phyloP scores from a whole-genome alignment of 768 basidiomycete genomes.

The Tulasnella sp. region DNA sequence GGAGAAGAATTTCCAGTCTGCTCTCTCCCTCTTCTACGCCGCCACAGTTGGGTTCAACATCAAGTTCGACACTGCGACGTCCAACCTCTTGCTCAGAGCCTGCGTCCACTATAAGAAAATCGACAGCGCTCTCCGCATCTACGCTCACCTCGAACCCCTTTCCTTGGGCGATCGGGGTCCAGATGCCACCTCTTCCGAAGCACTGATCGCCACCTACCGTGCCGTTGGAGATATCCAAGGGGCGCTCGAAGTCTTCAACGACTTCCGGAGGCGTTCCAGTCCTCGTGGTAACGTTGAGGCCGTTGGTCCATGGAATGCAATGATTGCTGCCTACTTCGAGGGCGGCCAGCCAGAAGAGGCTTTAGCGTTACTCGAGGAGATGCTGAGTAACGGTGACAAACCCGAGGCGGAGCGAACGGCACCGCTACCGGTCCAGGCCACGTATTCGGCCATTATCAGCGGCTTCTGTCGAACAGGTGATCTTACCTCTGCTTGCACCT shows the following conservation, averaged over 20 bases:
- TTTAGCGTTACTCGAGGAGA: constrained; percentile 51
- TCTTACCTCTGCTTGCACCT: constrained; percentile 46
- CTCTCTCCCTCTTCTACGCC: constrained; percentile 60
- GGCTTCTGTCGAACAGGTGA: constrained; percentile 57
- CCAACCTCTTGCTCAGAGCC: constrained; percentile 45
- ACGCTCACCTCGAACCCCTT: constrained; percentile 43
- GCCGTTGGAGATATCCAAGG: constrained; percentile 38
- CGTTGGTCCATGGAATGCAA: constrained; percentile 43
- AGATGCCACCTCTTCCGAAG: constrained; percentile 31
- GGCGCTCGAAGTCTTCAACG: constrained; percentile 49
- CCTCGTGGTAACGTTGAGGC: constrained; percentile 24
- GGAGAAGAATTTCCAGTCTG: constrained; percentile 61
- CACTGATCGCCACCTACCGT: constrained; percentile 48
- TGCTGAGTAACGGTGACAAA: constrained; percentile 39
- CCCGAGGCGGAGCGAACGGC: neutral
- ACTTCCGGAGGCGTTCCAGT: constrained; percentile 32
- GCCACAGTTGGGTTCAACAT: constrained; percentile 32
- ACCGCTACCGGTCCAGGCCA: constrained; percentile 46
- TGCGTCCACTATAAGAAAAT: constrained; percentile 46
- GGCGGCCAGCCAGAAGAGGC: constrained; percentile 50
- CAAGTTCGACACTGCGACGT: constrained; percentile 29
- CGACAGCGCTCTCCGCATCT: constrained; percentile 51
- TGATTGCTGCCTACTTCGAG: constrained; percentile 64
- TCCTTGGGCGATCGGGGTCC: constrained; percentile 24
- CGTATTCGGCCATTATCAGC: constrained; percentile 49